Base-by-base conservation (phyloP, 2,329 filamentous ascomycete species). In the Epichloe baconii region DNA sequence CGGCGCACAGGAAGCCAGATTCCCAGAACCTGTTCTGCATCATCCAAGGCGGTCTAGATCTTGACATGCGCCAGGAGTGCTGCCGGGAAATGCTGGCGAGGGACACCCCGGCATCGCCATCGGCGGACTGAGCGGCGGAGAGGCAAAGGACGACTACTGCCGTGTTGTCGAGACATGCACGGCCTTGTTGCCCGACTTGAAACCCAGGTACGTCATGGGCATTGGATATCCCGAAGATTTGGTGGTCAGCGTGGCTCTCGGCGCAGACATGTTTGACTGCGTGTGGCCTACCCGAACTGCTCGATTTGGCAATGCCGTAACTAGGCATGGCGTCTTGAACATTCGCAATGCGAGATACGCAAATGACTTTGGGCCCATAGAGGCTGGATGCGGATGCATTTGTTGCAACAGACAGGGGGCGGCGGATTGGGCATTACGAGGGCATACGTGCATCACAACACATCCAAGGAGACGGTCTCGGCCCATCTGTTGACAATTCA, bases 221-320 rank as follows among this genome's bases (percentile, higher is more conserved):
- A 93, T 98, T 58, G 89, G 93, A 12, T 98, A 96, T 66, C 93
- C 93, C 1, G 93, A 97, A 70, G 93, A 98, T 63, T 74, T 98
- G 51, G 80, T 98, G 2, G 90, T 98, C 40, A 94, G 88, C 49
- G 83, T 96, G 4, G 93, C 93, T 1, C 76, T 98, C 0, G 93
- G 93, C 3, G 93, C 93, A 47, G 93, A 98, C 69, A 98, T 98
- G 93, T 98, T 98, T 65, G 93, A 98, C 69, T 98, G 94, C 64
- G 93, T 98, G 6, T 98, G 93, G 93, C 94, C 93, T 1, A 97
- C 93, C 4, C 78, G 93, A 50, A 98, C 93, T 37, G 93, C 93
- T 64, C 82, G 93, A 36, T 98, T 98, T 63, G 93, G 94, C 53
- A 96, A 96, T 63, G 93, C 91, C 38, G 80, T 98, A 53, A 96